phyloP scores from a whole-genome alignment of 306 rosid species.

The Corylus heterophylla region DNA sequence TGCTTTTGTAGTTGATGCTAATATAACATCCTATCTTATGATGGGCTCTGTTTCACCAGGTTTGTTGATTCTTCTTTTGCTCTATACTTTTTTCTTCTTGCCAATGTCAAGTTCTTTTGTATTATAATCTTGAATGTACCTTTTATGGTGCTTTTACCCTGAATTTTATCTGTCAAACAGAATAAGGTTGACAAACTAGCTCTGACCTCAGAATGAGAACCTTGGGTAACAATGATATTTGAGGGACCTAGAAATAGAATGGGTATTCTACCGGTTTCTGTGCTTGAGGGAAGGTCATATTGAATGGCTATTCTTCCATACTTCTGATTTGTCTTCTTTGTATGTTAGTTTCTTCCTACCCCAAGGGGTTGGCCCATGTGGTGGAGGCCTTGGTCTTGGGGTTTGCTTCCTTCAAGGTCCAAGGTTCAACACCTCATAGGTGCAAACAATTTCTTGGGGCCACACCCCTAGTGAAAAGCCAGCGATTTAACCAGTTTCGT shows the following conservation, averaged over 20 bases:
- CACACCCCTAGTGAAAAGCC: too few species aligned
- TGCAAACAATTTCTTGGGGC: too few species aligned
- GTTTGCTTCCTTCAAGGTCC: too few species aligned
- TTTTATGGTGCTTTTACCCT: background rate
- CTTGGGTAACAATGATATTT: background rate
- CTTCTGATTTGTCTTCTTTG: background rate
- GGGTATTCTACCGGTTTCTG: background rate
- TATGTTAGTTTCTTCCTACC: background rate
- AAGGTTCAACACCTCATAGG: too few species aligned
- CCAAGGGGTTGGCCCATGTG: too few species aligned
- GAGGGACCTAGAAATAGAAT: background rate
- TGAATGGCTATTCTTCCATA: background rate
- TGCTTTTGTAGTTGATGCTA: conserved; percentile 94
- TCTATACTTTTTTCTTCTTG: conserved; percentile 16
- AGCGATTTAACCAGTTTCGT: too few species aligned
- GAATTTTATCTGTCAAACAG: background rate
- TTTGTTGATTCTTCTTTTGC: conserved; percentile 37
- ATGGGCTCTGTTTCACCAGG: conserved; percentile 99
- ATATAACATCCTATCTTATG: conserved; percentile 96
- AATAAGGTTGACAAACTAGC: background rate
- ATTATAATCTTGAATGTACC: background rate
- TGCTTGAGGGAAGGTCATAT: background rate
- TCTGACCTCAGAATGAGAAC: background rate
- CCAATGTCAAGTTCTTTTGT: conserved; percentile 16
- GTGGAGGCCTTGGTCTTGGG: too few species aligned